Evolutionary conservation across 164 flowering plant genomes (phyloP).

Genomic region (Santalum album): DNA sequence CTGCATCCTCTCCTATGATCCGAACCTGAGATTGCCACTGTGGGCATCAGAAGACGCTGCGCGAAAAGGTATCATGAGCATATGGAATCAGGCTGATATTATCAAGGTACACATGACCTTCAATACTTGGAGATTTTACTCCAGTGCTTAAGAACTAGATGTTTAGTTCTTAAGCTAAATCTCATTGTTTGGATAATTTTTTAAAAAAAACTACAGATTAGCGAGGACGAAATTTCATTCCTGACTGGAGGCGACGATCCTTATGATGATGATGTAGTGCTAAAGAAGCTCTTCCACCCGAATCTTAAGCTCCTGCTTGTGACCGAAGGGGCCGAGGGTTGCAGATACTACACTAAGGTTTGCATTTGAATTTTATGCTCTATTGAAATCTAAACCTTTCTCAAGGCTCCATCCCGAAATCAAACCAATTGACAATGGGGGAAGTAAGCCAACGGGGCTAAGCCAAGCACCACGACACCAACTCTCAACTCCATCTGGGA

Average conservation of each 20-base stretch:
- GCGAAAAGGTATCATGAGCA: constrained; percentile 20
- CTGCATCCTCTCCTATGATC: constrained; percentile 38
- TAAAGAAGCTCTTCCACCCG: background rate
- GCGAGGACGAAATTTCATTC: background rate
- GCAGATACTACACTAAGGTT: background rate
- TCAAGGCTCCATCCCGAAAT: too few relatives aligned
- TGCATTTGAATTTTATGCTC: too few relatives aligned
- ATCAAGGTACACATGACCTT: constrained; percentile 18
- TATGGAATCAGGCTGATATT: constrained; percentile 30
- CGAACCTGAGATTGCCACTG: constrained; percentile 28
- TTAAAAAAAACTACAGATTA: background rate
- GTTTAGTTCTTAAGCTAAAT: too few relatives aligned
- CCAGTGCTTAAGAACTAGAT: too few relatives aligned
- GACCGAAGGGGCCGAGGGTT: background rate
- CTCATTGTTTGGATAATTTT: background rate
- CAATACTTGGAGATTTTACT: too few relatives aligned
- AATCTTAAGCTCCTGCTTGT: background rate
- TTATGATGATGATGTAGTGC: background rate
- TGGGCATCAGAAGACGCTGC: constrained; percentile 33
- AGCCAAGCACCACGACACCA: too few relatives aligned
- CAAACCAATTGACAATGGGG: too few relatives aligned
- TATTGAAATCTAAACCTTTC: too few relatives aligned
- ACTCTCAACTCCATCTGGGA: too few relatives aligned
- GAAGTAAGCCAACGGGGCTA: too few relatives aligned
- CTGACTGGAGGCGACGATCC: background rate